Conservation (phyloP, 495 filamentous ascomycete genomes). For the Letharia lupina region DNA sequence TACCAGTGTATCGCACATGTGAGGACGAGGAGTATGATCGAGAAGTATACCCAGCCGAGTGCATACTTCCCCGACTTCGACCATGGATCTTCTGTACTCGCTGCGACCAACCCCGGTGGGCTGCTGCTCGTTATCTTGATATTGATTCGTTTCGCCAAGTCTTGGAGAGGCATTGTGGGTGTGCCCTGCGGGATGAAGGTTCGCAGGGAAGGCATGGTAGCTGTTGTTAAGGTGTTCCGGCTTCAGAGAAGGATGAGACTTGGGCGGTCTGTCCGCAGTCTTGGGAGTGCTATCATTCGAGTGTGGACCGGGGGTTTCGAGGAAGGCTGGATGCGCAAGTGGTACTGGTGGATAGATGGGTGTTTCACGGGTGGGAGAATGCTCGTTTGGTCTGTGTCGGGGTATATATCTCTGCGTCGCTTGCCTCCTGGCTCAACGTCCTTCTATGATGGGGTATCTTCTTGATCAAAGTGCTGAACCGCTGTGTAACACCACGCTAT, state of each 20-base stretch:
- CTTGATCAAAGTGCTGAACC: conserved; percentile 1
- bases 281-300: conserved; percentile 13
- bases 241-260: conserved; percentile 1
- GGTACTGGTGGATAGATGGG: background rate
- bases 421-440: background rate
- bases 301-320: background rate
- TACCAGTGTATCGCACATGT: conserved; percentile 61
- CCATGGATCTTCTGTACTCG: conserved; percentile 73
- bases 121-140: conserved; percentile 63
- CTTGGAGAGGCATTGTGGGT: conserved; percentile 10
- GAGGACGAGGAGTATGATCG: conserved; percentile 56
- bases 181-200: conserved; percentile 21
- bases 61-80: conserved; percentile 73
- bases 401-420: conserved; percentile 4
- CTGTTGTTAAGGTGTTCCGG: background rate
- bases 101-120: conserved; percentile 61
- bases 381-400: background rate
- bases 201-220: conserved; percentile 24
- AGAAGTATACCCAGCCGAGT: conserved; percentile 82
- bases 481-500: conserved; percentile 14
- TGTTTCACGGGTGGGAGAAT: background rate
- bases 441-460: conserved; percentile 12
- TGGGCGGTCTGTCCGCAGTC: conserved; percentile 7
- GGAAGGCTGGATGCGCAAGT: background rate
- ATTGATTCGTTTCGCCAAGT: conserved; percentile 60